These are phyloP conservation scores for Zizania latifolia DNA, from an alignment of 176 grass and related monocot genomes.

Conservation along the genomic window DNA sequence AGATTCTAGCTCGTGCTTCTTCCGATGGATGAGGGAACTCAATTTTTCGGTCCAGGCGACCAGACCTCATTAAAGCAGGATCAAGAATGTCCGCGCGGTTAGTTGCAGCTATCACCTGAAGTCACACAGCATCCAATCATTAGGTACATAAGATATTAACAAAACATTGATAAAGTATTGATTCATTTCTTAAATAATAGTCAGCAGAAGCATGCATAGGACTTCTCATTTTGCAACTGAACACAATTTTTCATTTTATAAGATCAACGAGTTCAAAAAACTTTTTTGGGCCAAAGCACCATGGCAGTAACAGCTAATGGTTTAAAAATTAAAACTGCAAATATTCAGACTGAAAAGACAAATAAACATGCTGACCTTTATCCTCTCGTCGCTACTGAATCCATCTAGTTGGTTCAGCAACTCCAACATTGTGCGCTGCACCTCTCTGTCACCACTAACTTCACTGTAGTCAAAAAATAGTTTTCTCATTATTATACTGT, in stretches of 20 bases:
- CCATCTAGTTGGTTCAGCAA: conserved; percentile 81
- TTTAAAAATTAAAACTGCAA: not conserved
- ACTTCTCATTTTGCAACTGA: not conserved
- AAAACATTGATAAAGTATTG: not conserved
- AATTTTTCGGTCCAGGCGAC: conserved; percentile 71
- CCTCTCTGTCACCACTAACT: conserved; percentile 75
- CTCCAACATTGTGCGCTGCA: conserved; percentile 78
- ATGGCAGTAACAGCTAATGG: not conserved
- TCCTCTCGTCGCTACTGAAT: conserved; percentile 72
- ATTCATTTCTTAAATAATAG: not conserved
- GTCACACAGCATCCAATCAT: not conserved
- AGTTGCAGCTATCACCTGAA: conserved; percentile 77
- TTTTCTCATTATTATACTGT: not conserved
- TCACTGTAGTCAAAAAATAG: conserved; percentile 53
- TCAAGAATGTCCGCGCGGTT: conserved; percentile 79
- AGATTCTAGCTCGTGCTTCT: conserved; percentile 63
- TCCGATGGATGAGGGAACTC: conserved; percentile 76
- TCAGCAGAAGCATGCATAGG: not conserved
- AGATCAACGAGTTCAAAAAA: not conserved
- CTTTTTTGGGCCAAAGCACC: not conserved
- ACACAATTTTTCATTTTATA: not conserved
- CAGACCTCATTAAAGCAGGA: conserved; percentile 75
- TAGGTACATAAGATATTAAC: not conserved
- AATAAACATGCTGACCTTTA: conserved; percentile 48
- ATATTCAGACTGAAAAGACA: not conserved